Base-by-base conservation (phyloP, 495 filamentous ascomycete species). In the Penicillium macrosclerotiorum region DNA sequence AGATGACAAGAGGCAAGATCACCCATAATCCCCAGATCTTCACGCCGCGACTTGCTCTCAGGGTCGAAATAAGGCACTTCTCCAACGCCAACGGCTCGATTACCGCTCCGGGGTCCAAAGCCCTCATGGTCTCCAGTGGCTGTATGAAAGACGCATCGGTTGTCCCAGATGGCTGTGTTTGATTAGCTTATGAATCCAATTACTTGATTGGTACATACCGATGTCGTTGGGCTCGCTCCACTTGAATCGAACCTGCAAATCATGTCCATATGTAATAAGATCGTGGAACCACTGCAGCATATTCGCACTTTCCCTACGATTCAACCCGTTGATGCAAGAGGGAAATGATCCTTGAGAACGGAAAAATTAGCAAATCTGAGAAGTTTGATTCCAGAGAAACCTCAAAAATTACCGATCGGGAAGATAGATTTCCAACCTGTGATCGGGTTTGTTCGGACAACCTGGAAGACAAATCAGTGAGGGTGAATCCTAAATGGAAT, bases 401-500 rank as follows among this genome's bases (percentile, higher is more conserved):
- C 3, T 6, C 3, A 6, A 8, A 13, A 32, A 39, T 29, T 39
- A 62, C 59, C 82, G 13, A 81, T 70, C 1, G 76, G 74, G 53
- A 85, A 90, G n/a, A 91, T 65, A n/a, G 61, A 70, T 65, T 86
- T 88, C 85, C 86, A 89, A 11, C 86, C 85, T 0, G 86, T 88
- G 2, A 89, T 79, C 0, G 86, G 85, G 60, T 89, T 86, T 18
- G 85, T 89, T 20, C 86, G 78, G 12, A 89, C 67, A 9, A 88
- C 51, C 49, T 52, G 20, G 8, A 27, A 1, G 3, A 6, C n/a
- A 2, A 14, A 9, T 38, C 2, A 38, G 36, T 24, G 7, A 24
- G n/a, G n/a, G n/a, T n/a, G n/a, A n/a, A n/a, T n/a, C 35, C 5
- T n/a, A 5, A 37, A 8, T 8, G 35, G 5, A 1, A 12, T 37